Evolutionary conservation across 495 filamentous ascomycete genomes (phyloP), one percentile per base, ranked within the genome.

Genomic region (Daldinia vernicosa): DNA sequence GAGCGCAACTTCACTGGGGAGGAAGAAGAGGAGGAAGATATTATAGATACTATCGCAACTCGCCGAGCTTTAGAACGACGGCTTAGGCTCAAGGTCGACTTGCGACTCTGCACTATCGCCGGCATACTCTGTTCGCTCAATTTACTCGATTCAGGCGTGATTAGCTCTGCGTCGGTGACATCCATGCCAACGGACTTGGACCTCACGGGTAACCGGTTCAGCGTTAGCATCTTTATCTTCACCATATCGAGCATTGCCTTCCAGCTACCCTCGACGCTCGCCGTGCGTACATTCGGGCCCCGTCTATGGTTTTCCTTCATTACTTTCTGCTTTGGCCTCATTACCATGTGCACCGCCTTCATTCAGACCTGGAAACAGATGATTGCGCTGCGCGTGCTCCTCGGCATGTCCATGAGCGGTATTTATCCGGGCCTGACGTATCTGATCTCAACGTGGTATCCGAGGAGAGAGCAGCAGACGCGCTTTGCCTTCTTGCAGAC

Each of bases 151-250:
- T 88, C 85, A 45, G 90, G 89, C n/a, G 89, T 94, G 60, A 87
- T 94, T n/a, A 91, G 89, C 5, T 89, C 87, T 12, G 91, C 91
- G 0, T 90, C 90, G 7, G 90, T 93, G 37, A 93, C 91, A 0
- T 89, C 85, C n/a, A 90, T 93, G 89, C 80, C 89, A 28, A 56
- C 76, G 3, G 90, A 93, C 75, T 81, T 93, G 33, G 84, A 85
- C 9, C 82, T 93, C 32, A 83, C 86, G 33, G 89, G 89, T 11
- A 88, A 87, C 19, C 84, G 88, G 19, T 92, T 90, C 77, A 90
- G 88, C 8, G 86, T 93, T 15, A 84, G 89, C 27, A 93, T 94
- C 58, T 90, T 94, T 78, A 91, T 93, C 75, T 93, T 92, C 80
- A 93, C 91, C 28, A 84, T 93, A 63, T 84, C 89, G 12, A 90